phyloP scores from a whole-genome alignment of 148 eudicot species.

The Fagopyrum homotropicum region DNA sequence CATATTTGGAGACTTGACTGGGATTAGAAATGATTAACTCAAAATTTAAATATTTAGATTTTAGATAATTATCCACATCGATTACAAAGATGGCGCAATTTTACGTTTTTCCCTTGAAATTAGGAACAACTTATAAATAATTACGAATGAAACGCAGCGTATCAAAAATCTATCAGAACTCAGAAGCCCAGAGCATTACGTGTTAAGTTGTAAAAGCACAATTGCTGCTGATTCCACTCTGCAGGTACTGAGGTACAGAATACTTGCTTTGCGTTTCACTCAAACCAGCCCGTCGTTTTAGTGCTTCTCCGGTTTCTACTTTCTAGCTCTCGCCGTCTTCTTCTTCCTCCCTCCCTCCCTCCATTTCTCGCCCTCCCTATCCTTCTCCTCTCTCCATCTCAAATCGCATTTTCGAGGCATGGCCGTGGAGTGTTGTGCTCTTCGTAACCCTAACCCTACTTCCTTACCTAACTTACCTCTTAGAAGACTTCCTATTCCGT shows the following conservation, averaged over 20 bases:
- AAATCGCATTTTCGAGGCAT: neutral
- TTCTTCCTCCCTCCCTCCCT: neutral
- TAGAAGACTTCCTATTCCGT: constrained; percentile 22
- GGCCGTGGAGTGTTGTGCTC: constrained; percentile 18
- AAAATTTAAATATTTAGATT: too few relatives aligned
- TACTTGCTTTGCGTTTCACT: constrained; percentile 5
- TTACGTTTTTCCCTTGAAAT: too few relatives aligned
- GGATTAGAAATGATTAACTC: too few relatives aligned
- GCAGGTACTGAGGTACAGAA: neutral
- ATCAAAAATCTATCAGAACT: neutral
- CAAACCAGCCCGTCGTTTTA: neutral
- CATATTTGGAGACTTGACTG: too few relatives aligned
- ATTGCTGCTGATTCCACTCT: neutral
- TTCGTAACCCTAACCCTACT: constrained; percentile 40
- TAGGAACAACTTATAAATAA: too few relatives aligned
- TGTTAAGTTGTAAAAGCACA: neutral
- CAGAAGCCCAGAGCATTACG: neutral
- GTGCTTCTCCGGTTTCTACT: neutral
- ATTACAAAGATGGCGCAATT: too few relatives aligned
- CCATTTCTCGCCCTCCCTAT: constrained; percentile 2
- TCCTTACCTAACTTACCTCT: constrained; percentile 13
- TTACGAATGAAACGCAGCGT: too few relatives aligned
- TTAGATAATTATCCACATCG: too few relatives aligned
- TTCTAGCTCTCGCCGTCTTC: too few relatives aligned
- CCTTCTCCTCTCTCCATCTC: constrained; percentile 12